These are phyloP conservation scores for Acacia concinna DNA, from an alignment of 331 rosid genomes.

Conservation along the genomic window DNA sequence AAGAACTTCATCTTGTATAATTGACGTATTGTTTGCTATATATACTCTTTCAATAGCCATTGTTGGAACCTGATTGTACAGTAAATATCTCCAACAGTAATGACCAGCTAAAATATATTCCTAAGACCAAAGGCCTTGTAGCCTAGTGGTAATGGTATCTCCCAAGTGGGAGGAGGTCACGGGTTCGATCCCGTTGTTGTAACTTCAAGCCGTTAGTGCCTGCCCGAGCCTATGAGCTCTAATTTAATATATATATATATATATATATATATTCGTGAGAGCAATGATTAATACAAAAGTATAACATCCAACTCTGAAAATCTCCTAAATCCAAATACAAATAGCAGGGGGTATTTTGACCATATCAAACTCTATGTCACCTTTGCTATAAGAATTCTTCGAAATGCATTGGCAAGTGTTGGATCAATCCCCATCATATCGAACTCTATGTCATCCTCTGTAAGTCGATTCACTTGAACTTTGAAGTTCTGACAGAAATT, in stretches of 20 bases:
- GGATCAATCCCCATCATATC: slow-evolving; percentile 98
- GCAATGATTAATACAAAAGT: neutral
- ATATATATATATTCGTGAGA: too few species aligned
- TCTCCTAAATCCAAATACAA: neutral
- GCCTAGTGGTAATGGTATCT: too few species aligned
- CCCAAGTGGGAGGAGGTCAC: too few species aligned
- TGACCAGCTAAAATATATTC: slow-evolving; percentile 4
- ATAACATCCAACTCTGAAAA: neutral
- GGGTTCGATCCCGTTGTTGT: too few species aligned
- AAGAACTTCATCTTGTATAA: slow-evolving; percentile 94
- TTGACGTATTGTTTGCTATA: slow-evolving; percentile 81
- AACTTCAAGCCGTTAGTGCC: too few species aligned
- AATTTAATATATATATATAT: too few species aligned
- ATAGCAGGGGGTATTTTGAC: neutral
- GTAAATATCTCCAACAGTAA: slow-evolving; percentile 19
- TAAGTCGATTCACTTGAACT: slow-evolving; percentile 65
- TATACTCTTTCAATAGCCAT: slow-evolving; percentile 97
- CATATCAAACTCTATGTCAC: too few species aligned
- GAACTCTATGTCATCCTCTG: slow-evolving; percentile 70
- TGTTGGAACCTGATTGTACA: slow-evolving; percentile 73
- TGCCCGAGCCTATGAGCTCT: too few species aligned
- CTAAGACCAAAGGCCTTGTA: too few species aligned
- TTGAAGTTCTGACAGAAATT: slow-evolving; percentile 64
- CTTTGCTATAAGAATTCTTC: slow-evolving; percentile 94
- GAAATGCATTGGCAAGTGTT: slow-evolving; percentile 85